Base-by-base conservation (phyloP, 1,284 basidiomycete genomes). In the Pyrrhoderma noxium region DNA sequence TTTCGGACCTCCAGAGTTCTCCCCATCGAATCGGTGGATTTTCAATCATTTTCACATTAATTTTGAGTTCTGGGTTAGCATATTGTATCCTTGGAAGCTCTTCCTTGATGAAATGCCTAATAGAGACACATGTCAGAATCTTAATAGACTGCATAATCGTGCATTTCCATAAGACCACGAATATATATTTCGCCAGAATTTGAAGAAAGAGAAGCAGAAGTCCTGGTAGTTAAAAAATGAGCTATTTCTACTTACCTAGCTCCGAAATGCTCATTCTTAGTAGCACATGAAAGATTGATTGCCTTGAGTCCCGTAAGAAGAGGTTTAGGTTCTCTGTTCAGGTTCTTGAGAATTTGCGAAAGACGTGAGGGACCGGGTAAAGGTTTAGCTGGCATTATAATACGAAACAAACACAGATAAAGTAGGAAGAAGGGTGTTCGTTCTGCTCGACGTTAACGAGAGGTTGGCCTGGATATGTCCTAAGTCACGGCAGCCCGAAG, bases 81-180 rank as follows among this genome's bases (percentile, higher is more conserved):
- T 77, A 87, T 7, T 76, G 80, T 70, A 89, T 85, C 31, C 83
- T 72, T 1, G 85, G 85, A 0, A 89, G 66, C 18, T 85, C 73
- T 39, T 89, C 80, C 60, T 84, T 85, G 40, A 84, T 72, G 56
- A 89, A 89, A 69, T 88, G 79, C 46, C 87, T 87, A 52, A 31
- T 31, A 5, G 7, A 31, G 27, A 31, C 5, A n/a, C 5, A 31
- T 31, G 27, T 31, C 11, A 31, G 40, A n/a, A n/a, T n/a, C n/a
- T n/a, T n/a, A n/a, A n/a, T n/a, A n/a, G n/a, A n/a, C n/a, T n/a
- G n/a, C n/a, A n/a, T n/a, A n/a, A n/a, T n/a, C n/a, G n/a, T n/a
- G n/a, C n/a, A n/a, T n/a, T n/a, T n/a, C n/a, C n/a, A n/a, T n/a
- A n/a, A n/a, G n/a, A n/a, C n/a, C n/a, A n/a, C n/a, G n/a, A n/a